Percentiles rank a stretch among this genome's conserved stretches.
These are phyloP conservation scores for Trichoderma sp. DNA, from an alignment of 2,329 filamentous ascomycete genomes.

Conservation along the genomic window DNA sequence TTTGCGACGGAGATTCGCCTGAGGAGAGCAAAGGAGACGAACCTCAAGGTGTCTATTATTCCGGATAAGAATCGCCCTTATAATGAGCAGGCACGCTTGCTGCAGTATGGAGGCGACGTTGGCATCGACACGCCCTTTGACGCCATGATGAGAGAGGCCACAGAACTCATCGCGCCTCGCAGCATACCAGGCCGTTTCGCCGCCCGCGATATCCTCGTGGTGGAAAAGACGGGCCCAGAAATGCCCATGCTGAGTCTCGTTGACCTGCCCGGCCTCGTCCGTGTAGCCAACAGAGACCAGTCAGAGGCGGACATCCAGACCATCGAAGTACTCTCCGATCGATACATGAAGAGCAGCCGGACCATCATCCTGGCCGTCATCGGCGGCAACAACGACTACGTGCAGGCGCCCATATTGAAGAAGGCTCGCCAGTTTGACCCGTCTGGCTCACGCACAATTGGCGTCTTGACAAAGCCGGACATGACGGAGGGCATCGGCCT, in stretches of 20 bases:
- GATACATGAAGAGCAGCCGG: conserved; percentile 54
- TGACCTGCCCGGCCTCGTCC: conserved; percentile 58
- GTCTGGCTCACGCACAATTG: conserved; percentile 47
- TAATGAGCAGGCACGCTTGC: conserved; percentile 46
- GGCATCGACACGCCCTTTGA: conserved; percentile 46
- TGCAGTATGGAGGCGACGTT: conserved; percentile 47
- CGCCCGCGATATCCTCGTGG: conserved; percentile 52
- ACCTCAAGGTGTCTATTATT: conserved; percentile 51
- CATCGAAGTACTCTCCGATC: conserved; percentile 49
- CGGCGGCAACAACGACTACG: conserved; percentile 54
- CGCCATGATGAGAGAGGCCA: conserved; percentile 48
- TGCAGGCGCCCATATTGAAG: conserved; percentile 49
- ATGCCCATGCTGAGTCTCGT: conserved; percentile 59
- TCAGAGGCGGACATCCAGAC: conserved; percentile 51
- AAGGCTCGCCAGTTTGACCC: conserved; percentile 52
- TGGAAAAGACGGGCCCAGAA: conserved; percentile 57
- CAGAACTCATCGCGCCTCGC: conserved; percentile 49
- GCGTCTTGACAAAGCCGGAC: conserved; percentile 52
- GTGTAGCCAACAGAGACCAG: conserved; percentile 52
- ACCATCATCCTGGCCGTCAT: conserved; percentile 56
- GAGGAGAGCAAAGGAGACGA: conserved; percentile 44
- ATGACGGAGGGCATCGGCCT: conserved; percentile 52
- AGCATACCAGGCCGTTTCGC: conserved; percentile 51
- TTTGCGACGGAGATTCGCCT: conserved; percentile 59
- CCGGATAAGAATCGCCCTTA: conserved; percentile 48